phyloP scores from a whole-genome alignment of 768 basidiomycete species.

The Termitomyces bulborhizus region DNA sequence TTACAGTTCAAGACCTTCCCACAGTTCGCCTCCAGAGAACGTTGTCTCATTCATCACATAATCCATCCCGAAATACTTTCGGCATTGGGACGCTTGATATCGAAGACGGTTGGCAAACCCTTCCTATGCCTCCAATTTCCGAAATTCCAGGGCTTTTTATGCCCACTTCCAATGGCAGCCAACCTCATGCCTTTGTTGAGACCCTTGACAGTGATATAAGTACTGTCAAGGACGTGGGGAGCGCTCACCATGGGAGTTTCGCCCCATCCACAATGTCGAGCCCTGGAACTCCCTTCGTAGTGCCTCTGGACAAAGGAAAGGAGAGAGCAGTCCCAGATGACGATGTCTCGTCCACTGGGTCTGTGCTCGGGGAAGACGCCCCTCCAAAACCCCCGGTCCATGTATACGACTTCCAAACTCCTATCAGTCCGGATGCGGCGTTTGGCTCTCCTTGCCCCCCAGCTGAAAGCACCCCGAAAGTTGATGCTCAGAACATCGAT shows the following conservation, averaged over 20 bases:
- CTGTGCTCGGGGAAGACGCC: constrained; percentile 35
- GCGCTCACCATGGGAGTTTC: constrained; percentile 22
- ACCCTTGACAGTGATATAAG: constrained; percentile 34
- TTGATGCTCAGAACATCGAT: constrained; percentile 11
- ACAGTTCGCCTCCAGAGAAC: constrained; percentile 25
- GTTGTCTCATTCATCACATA: constrained; percentile 23
- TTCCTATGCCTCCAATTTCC: constrained; percentile 33
- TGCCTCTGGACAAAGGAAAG: constrained; percentile 43
- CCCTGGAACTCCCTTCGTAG: constrained; percentile 11
- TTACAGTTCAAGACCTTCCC: constrained; percentile 58
- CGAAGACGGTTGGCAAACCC: constrained; percentile 62
- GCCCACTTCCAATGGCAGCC: constrained; percentile 22
- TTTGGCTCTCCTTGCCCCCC: constrained; percentile 5
- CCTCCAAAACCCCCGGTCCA: constrained; percentile 58
- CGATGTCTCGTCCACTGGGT: constrained; percentile 31
- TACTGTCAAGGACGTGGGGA: constrained; percentile 21
- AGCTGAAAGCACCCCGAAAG: constrained; percentile 34
- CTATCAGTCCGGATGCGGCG: constrained; percentile 1
- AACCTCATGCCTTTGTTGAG: constrained; percentile 63
- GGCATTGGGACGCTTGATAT: constrained; percentile 41
- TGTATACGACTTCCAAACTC: constrained; percentile 33
- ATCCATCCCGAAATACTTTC: constrained; percentile 51
- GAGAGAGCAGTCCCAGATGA: constrained; percentile 28
- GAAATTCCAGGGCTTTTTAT: constrained; percentile 35
- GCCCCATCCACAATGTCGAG: constrained; percentile 25